Conservation (phyloP, 1,284 basidiomycete species). For the Sporisorium scitamineum region DNA sequence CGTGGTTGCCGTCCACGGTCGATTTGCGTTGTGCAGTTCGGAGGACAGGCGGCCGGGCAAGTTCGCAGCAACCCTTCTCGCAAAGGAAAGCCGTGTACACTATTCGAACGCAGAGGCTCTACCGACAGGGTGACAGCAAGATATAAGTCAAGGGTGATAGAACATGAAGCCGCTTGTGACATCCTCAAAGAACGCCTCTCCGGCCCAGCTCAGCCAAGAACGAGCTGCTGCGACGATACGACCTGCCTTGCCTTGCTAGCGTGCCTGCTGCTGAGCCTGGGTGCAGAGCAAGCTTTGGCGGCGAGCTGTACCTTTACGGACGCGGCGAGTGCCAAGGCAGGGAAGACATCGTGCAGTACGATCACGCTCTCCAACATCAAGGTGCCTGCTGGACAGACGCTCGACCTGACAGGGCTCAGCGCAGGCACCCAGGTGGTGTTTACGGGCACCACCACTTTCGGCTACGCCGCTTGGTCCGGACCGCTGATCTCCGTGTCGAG, state of each 20-base stretch:
- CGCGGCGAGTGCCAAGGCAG: conserved; percentile 13
- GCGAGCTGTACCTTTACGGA: conserved; percentile 31
- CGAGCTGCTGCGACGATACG: not conserved
- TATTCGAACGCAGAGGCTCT: not conserved
- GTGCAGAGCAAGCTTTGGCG: not conserved
- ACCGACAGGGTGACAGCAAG: not conserved
- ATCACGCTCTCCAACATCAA: conserved; percentile 39
- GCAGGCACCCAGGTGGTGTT: conserved; percentile 29
- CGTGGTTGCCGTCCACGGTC: not conserved
- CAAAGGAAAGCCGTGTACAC: no score
- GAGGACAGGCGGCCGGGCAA: not conserved
- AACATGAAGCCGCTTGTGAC: not conserved
- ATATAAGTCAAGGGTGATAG: not conserved
- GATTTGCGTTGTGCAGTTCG: not conserved
- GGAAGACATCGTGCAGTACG: conserved; percentile 27
- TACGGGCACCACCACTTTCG: conserved; percentile 39
- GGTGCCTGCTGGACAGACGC: conserved; percentile 37
- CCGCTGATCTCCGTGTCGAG: conserved; percentile 33
- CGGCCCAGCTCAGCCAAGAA: not conserved
- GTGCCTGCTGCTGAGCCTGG: conserved; percentile 1
- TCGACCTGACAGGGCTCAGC: conserved; percentile 31
- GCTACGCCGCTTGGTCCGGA: conserved; percentile 34
- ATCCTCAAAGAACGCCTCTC: not conserved
- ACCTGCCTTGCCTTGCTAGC: not conserved
- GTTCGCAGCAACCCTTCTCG: not conserved